phyloP scores from a whole-genome alignment of 2,329 filamentous ascomycete genomes.

The Aaosphaeria arxii region DNA sequence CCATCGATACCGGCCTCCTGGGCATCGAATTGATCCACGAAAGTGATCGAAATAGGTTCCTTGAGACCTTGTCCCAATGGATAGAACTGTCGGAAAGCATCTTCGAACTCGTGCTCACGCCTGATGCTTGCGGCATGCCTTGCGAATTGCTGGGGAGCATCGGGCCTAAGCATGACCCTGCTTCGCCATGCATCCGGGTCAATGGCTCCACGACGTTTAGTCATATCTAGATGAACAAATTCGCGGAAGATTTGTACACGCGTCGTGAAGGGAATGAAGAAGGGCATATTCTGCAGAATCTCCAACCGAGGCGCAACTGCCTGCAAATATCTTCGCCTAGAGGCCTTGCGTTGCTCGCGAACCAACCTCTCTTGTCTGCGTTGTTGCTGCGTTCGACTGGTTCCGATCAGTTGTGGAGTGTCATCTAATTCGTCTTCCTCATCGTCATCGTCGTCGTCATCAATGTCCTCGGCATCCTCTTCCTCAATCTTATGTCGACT shows the following conservation, averaged over 20 bases:
- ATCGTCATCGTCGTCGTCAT: slow-evolving; percentile 35
- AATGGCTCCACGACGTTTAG: slow-evolving; percentile 65
- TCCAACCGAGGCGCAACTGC: slow-evolving; percentile 82
- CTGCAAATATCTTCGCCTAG: slow-evolving; percentile 69
- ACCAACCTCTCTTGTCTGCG: slow-evolving; percentile 61
- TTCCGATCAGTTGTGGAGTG: slow-evolving; percentile 47
- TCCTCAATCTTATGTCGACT: slow-evolving; percentile 65
- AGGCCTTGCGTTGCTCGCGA: slow-evolving; percentile 63
- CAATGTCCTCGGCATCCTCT: slow-evolving; percentile 58
- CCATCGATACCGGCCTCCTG: slow-evolving; percentile 94
- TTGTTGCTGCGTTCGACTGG: slow-evolving; percentile 60
- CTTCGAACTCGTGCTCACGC: slow-evolving; percentile 75
- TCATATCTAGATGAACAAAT: slow-evolving; percentile 83
- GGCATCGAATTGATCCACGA: slow-evolving; percentile 85
- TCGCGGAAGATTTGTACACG: slow-evolving; percentile 90
- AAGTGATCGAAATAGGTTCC: slow-evolving; percentile 94
- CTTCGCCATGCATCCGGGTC: slow-evolving; percentile 76
- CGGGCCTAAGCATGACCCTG: slow-evolving; percentile 38
- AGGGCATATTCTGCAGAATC: slow-evolving; percentile 93
- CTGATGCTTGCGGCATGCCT: slow-evolving; percentile 74
- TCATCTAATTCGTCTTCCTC: slow-evolving; percentile 39
- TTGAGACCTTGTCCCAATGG: slow-evolving; percentile 78
- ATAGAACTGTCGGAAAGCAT: slow-evolving; percentile 84
- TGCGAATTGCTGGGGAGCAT: slow-evolving; percentile 32
- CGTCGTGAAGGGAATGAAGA: slow-evolving; percentile 89